Conservation (phyloP, 1,139 yeast genomes). For the Arxiozyma telluris region DNA sequence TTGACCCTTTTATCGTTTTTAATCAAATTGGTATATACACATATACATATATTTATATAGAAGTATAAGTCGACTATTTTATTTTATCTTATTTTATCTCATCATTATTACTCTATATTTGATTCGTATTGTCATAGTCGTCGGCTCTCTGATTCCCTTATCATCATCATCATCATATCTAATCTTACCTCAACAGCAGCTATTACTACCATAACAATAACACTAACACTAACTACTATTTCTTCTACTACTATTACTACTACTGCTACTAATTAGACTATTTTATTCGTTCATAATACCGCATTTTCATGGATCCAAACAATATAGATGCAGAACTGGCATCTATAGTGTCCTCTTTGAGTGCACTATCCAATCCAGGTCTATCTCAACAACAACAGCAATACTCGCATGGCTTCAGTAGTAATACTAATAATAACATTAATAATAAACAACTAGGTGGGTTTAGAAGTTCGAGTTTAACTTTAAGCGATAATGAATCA, state of each 20-base stretch:
- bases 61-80: too few species aligned
- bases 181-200: background rate
- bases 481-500: slow-evolving; percentile 21
- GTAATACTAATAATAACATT: slow-evolving; percentile 6
- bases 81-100: too few species aligned
- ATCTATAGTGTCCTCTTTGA: slow-evolving; percentile 30
- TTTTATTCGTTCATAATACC: background rate
- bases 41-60: too few species aligned
- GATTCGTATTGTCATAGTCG: too few species aligned
- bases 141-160: too few species aligned
- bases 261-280: background rate
- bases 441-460: slow-evolving; percentile 24
- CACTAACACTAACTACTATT: background rate
- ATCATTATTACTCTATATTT: too few species aligned
- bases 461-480: slow-evolving; percentile 27
- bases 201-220: background rate
- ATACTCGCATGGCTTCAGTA: slow-evolving; percentile 1
- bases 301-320: background rate
- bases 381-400: slow-evolving; percentile 2
- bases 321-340: slow-evolving; percentile 27
- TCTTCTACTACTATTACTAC: background rate
- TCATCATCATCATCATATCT: too few species aligned
- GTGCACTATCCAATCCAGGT: slow-evolving; percentile 24
- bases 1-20: too few species aligned
- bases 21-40: too few species aligned